Base-by-base conservation (phyloP, 2,329 filamentous ascomycete genomes). In the Allantophomopsis cytisporea region DNA sequence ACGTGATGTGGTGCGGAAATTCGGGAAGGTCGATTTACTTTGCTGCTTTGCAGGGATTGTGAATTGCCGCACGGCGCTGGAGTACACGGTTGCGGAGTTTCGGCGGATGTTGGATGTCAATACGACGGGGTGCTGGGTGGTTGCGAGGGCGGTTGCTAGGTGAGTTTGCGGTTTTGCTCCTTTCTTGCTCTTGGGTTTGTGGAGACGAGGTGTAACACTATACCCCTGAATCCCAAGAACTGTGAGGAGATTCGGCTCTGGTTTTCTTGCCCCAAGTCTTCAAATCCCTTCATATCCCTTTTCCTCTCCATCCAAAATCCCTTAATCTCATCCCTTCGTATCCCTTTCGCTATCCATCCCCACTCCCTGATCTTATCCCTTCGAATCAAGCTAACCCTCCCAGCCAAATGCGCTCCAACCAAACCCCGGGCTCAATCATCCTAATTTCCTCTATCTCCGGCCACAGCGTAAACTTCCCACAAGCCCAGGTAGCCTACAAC, bases 71-170 rank as follows among this genome's bases (percentile, higher is more conserved):
- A 58, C 62, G 1, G 66, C 65, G 2, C 44, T 68, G 31, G 64
- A 68, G 8, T 69, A 68, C 38, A 59, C 62, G 3, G 53, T 60
- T 18, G 54, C 77, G 54, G 73, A 74, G 54, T 83, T 76, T 60
- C 65, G 73, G 47, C 69, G 76, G 59, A 76, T 86, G 55, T 65
- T 86, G 50, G 65, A 77, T 50, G 73, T 82, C 46, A 83, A 87
- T 60, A 64, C 83, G 53, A 81, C 69, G 17, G 81, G 80, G n/a
- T 74, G 71, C 18, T 79, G 76, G 58, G 65, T 80, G 56, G 82
- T 78, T 51, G 79, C 79, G 43, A 79, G 82, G 60, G 76, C 78
- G 41, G 73, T 79, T 20, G 80, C 79, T 38, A 66, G 72, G 44
- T 69, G 78, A 31, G 53, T 71, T 47, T 55, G 60, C 13, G 55